These are phyloP conservation scores for Acmispon strigosus DNA, from an alignment of 306 rosid genomes.

Conservation along the genomic window DNA sequence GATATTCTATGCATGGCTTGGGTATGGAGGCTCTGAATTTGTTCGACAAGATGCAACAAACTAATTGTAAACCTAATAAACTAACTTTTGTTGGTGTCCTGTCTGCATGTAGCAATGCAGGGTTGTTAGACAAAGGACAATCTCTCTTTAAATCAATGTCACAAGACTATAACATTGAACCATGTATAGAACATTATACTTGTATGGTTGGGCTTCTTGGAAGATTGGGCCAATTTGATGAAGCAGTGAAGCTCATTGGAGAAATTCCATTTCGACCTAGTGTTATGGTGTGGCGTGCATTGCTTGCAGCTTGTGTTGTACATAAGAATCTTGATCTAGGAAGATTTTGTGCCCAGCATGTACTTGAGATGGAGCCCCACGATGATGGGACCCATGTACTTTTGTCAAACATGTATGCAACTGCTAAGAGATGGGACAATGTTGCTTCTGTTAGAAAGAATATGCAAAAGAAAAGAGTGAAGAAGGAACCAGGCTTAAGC, in stretches of 20 bases:
- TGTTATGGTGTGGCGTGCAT: slow-evolving; percentile 32
- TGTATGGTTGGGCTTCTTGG: slow-evolving; percentile 37
- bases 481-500: slow-evolving; percentile 28
- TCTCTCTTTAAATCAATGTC: slow-evolving; percentile 27
- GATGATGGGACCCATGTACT: slow-evolving; percentile 29
- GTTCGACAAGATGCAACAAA: slow-evolving; percentile 26
- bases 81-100: slow-evolving; percentile 32
- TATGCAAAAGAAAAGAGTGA: slow-evolving; percentile 23
- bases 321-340: slow-evolving; percentile 29
- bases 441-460: slow-evolving; percentile 30
- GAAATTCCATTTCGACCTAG: slow-evolving; percentile 30
- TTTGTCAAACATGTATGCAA: slow-evolving; percentile 34
- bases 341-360: slow-evolving; percentile 27
- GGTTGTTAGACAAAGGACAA: slow-evolving; percentile 25
- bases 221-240: slow-evolving; percentile 29
- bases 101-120: slow-evolving; percentile 34
- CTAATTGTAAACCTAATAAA: slow-evolving; percentile 18
- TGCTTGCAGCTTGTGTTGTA: slow-evolving; percentile 32
- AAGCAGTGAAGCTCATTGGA: slow-evolving; percentile 22
- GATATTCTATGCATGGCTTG: slow-evolving; percentile 29
- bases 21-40: slow-evolving; percentile 28
- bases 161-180: slow-evolving; percentile 17
- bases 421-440: slow-evolving; percentile 23
- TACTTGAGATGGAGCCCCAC: slow-evolving; percentile 32
- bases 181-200: slow-evolving; percentile 30